Evolutionary conservation across 1,284 basidiomycete genomes (phyloP), one percentile per base, ranked within the genome.

Genomic region (Boletus calvinii): DNA sequence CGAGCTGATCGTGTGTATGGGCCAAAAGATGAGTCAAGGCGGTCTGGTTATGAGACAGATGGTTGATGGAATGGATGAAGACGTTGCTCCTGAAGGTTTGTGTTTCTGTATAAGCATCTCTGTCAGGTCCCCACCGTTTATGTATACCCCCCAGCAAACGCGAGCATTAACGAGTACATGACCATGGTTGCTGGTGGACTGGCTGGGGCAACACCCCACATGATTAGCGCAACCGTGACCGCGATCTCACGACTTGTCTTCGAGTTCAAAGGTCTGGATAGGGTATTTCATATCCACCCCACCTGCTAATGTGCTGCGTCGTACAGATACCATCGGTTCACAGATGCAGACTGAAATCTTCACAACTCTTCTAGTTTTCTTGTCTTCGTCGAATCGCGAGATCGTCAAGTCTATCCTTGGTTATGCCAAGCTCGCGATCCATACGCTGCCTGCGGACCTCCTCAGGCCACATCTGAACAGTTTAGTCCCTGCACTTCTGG

Each of bases 181-280:
- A 98, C 92, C 10, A 99, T 99, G 95, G 79, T 99, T 22, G 93
- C 92, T 36, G 96, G 94, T 60, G 96, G 97, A 59, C 74, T 99
- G 34, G 95, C 94, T 12, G 95, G 94, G 22, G 87, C 89, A 29
- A 93, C 87, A 4, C 94, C 97, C 0, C 97, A 99, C 70, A 99
- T 98, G 94, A 97, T 99, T 69, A 95, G 93, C 63, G 97, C 97
- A 2, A 93, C 92, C 4, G 86, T 99, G 57, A 98, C 95, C 1
- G 92, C 94, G 0, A 84, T 99, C 41, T 94, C 95, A 1, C 83
- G 97, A 24, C 78, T 99, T 8, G 78, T 98, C 6, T 99, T 98
- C 72, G 97, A 99, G 73, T 99, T 97, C 77, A 93, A 91, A 79
- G 85, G 93, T 93, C 44, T 44, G 46, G 9, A 18, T 11, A 26